Evolutionary conservation across 139 green algal species (phyloP), one percentile per base, ranked within the genome.

Genomic region (Micractinium conductrix): DNA sequence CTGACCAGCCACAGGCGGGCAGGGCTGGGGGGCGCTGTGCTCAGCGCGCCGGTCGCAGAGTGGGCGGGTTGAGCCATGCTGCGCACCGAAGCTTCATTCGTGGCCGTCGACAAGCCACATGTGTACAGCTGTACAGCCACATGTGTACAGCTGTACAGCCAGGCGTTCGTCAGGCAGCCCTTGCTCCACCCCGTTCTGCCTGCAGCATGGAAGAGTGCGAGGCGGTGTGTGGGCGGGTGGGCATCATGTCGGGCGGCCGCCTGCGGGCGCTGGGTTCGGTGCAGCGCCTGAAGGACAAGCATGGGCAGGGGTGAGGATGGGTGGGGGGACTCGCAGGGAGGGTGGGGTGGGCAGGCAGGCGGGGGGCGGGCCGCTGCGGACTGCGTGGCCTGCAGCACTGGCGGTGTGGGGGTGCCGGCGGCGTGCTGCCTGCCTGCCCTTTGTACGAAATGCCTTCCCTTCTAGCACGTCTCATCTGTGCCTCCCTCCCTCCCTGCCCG

Each of bases 191-290:
- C 28, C 42, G 40, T 55, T 98, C 50, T 92, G 1, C 85, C 33
- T 94, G 98, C 89, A 92, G 86, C 60, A 99, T 99, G 96, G 96
- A 98, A 90, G 96, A 99, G 90, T 95, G 92, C 69, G 96, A 99
- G 86, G 95, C 93, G 37, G 92, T 99, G 83, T 97, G 95, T 86
- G 86, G 78, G 28, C 88, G 95, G 30, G 90, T 99, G 35, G 93
- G 89, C 89, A 97, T 99, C 88, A 95, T 99, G 93, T 87, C 93
- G 40, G 84, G 76, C 24, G 93, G 96, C 26, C 24, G 76, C 43
- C 88, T 97, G 84, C 84, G 90, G 69, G 97, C 93, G 86, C 83
- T 98, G n/a, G 96, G 96, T n/a, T 93, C 88, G 19, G 80, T 91
- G 33, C 94, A 97, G 86, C 94, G 96, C 82, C 92, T 99, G 40